These are phyloP conservation scores for Daldinia loculata DNA, from an alignment of 495 filamentous ascomycete genomes.

Conservation along the genomic window DNA sequence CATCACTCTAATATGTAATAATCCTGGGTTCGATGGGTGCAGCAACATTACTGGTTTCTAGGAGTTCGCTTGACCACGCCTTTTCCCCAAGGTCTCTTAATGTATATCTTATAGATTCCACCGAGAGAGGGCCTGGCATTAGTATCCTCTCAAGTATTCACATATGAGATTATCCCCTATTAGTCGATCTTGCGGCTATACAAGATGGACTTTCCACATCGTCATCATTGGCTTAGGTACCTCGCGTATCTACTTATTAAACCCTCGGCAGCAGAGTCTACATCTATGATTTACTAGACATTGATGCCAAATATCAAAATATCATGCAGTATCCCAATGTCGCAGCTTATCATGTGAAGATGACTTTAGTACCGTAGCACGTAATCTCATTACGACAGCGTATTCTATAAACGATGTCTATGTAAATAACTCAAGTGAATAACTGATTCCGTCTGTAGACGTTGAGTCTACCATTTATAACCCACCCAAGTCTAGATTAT, in stretches of 20 bases:
- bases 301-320: not conserved
- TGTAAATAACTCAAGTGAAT: not conserved
- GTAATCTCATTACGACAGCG: not conserved
- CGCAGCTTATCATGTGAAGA: not conserved
- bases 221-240: not conserved
- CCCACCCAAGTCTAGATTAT: conserved; percentile 11
- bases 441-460: conserved; percentile 25
- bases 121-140: not conserved
- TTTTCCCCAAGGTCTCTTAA: not conserved
- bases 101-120: not conserved
- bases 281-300: not conserved
- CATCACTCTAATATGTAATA: not conserved
- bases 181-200: not conserved
- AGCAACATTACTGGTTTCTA: not conserved
- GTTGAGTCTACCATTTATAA: conserved; percentile 36
- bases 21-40: not conserved
- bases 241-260: not conserved
- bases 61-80: not conserved
- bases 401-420: not conserved
- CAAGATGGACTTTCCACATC: not conserved
- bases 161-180: not conserved
- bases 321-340: not conserved
- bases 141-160: not conserved
- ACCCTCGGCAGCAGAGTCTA: not conserved
- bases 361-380: not conserved